A percentile compares a stretch with the other conserved stretches of the same genome.
Conservation (phyloP, 2,329 filamentous ascomycete species). For the Penicillium sp. region DNA sequence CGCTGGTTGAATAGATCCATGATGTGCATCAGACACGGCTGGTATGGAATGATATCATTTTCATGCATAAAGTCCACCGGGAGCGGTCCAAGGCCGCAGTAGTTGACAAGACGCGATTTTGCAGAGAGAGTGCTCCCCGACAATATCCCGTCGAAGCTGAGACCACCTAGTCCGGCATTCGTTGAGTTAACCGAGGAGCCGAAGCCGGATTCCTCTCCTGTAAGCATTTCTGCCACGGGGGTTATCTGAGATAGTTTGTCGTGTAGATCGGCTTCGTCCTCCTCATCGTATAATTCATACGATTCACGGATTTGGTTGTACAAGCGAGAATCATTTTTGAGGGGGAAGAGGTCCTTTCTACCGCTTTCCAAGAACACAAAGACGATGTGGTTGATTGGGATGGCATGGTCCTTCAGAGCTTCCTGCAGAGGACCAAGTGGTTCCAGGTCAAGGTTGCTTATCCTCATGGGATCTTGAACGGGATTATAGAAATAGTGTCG, state of each 20-base stretch:
- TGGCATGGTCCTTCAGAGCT: slow-evolving; percentile 24
- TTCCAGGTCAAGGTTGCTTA: slow-evolving; percentile 30
- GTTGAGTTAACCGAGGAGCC: slow-evolving; percentile 20
- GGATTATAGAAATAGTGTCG: slow-evolving; percentile 28
- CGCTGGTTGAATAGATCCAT: slow-evolving; percentile 31
- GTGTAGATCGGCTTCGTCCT: slow-evolving; percentile 18
- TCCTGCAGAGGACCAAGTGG: slow-evolving; percentile 25
- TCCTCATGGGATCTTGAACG: slow-evolving; percentile 30
- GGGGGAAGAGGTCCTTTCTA: slow-evolving; percentile 33
- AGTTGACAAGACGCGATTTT: slow-evolving; percentile 33
- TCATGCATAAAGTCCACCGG: slow-evolving; percentile 34
- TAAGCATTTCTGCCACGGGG: slow-evolving; percentile 31
- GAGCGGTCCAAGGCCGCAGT: slow-evolving; percentile 32
- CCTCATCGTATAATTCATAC: slow-evolving; percentile 14
- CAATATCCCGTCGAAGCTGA: slow-evolving; percentile 30
- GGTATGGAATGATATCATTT: slow-evolving; percentile 29
- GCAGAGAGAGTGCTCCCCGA: slow-evolving; percentile 33
- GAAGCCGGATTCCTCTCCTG: slow-evolving; percentile 28
- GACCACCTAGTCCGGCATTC: slow-evolving; percentile 27
- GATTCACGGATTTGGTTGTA: slow-evolving; percentile 28
- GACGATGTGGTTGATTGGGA: slow-evolving; percentile 33
- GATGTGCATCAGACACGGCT: slow-evolving; percentile 35
- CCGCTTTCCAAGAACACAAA: slow-evolving; percentile 34
- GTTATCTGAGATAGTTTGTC: slow-evolving; percentile 27
- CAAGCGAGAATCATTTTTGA: slow-evolving; percentile 28